Conservation (phyloP, 225 moss, liverwort and hornwort genomes). For the Asterella californica region DNA sequence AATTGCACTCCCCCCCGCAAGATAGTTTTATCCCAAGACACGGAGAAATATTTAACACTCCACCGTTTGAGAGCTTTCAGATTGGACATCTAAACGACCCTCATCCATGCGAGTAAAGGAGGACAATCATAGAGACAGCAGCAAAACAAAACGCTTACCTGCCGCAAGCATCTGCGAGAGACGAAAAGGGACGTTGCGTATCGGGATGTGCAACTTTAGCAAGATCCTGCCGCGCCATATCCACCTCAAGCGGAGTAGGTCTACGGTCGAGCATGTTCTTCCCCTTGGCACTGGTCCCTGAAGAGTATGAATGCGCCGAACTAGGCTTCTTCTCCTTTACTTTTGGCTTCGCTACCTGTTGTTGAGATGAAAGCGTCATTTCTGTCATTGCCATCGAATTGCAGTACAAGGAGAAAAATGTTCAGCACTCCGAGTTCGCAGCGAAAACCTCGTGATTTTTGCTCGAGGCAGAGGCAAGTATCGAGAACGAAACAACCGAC, state of each 20-base stretch:
- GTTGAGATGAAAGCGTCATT: constrained; percentile 59
- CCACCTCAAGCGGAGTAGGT: constrained; percentile 75
- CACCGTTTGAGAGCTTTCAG: not conserved
- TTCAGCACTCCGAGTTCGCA: not conserved
- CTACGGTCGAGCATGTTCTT: constrained; percentile 50
- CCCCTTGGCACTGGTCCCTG: constrained; percentile 46
- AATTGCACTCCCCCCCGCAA: not conserved
- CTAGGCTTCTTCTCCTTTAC: constrained; percentile 66
- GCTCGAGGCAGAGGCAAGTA: not conserved
- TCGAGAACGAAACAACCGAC: not conserved
- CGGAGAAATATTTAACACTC: not conserved
- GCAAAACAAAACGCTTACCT: constrained; percentile 46
- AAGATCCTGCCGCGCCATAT: constrained; percentile 90
- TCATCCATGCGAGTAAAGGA: not conserved
- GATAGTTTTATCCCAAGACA: not conserved
- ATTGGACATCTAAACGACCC: not conserved
- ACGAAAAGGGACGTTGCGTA: constrained; percentile 69
- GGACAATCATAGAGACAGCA: not conserved
- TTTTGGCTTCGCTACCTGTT: constrained; percentile 57
- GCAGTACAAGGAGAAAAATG: not conserved
- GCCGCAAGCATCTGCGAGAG: constrained; percentile 91
- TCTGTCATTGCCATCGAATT: constrained; percentile 62
- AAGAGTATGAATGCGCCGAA: constrained; percentile 30
- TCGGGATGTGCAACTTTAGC: constrained; percentile 81
- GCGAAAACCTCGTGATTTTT: not conserved